Base-by-base conservation (phyloP, 176 grass and related monocot species). In the Rhynchospora pubera region DNA sequence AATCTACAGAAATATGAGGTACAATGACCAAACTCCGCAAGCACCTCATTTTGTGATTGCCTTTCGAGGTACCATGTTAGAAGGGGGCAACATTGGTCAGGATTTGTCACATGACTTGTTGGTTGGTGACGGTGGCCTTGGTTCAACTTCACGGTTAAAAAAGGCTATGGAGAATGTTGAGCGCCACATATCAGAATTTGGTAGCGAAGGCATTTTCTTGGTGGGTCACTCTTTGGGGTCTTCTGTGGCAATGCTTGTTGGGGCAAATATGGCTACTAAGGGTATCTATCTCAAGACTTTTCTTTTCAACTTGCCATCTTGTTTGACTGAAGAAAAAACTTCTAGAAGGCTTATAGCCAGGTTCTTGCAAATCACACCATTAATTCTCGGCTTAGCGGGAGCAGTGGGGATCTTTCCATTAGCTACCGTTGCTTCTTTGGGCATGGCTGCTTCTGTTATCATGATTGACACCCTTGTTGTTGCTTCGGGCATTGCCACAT, bases 151-250 rank as follows among this genome's bases (percentile, higher is more conserved):
- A 48, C 87, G 87, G 6, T 88, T 74, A 21, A 21, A 57, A 18
- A 85, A 71, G n/a, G 83, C 87, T 7, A 84, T 66, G 77, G 5
- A 85, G 52, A 68, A 83, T 65, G 56, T 85, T 13, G 51, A 72
- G 5, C 4, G 8, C 56, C 66, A 81, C 13, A 79, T 88, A 56
- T 43, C 87, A n/a, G 82, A 67, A 63, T 60, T 80, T 4, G 87
- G 87, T 13, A 59, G 79, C 23, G 52, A 85, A 30, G 69, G 84
- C 5, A 39, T 88, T 22, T 88, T 83, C 75, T 22, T 88, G 30
- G 87, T 83, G 5, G 87, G 87, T 6, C 87, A 88, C 72, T 88
- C 87, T 24, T 73, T 88, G 66, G 87, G 87, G 23, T 79, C 87
- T 47, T 69, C 87, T 42, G 74, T 88, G 56, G 87, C 83, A 10